Percentiles rank a stretch among this genome's conserved stretches.
These are phyloP conservation scores for Linum trigynum DNA, from an alignment of 345 rosid species.

Conservation along the genomic window DNA sequence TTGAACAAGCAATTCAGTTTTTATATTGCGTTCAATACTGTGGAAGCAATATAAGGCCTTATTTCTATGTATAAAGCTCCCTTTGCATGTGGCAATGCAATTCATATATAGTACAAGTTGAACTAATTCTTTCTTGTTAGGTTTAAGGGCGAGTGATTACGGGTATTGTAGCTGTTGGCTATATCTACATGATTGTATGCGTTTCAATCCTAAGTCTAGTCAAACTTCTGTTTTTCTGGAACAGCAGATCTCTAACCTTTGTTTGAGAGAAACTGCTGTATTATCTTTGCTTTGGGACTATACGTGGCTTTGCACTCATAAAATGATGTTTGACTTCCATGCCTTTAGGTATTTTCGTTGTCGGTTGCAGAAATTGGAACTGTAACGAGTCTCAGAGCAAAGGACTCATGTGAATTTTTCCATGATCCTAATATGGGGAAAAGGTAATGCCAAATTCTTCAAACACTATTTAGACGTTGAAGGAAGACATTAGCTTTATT, in stretches of 20 bases:
- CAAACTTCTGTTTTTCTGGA: neutral
- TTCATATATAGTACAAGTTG: no score
- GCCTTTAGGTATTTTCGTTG: constrained; percentile 63
- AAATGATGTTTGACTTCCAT: constrained; percentile 15
- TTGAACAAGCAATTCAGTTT: neutral
- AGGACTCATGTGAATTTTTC: constrained; percentile 73
- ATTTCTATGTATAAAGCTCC: neutral
- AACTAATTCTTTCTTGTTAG: neutral
- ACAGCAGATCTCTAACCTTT: neutral
- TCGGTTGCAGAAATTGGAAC: constrained; percentile 75
- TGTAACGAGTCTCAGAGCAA: constrained; percentile 56
- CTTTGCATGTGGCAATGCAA: neutral
- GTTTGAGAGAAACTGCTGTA: neutral
- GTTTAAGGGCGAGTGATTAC: neutral
- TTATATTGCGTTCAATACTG: neutral
- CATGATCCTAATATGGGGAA: constrained; percentile 82
- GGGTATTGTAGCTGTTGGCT: neutral
- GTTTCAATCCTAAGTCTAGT: neutral
- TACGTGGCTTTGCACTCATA: constrained; percentile 5
- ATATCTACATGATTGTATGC: neutral
- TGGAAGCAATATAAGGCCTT: neutral
- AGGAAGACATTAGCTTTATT: neutral
- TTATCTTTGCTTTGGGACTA: neutral
- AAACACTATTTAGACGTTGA: neutral
- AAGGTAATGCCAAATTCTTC: constrained; percentile 34